Percentiles rank a stretch among this genome's conserved stretches.
Conservation (phyloP, 345 rosid genomes). For the Angophora floribunda region DNA sequence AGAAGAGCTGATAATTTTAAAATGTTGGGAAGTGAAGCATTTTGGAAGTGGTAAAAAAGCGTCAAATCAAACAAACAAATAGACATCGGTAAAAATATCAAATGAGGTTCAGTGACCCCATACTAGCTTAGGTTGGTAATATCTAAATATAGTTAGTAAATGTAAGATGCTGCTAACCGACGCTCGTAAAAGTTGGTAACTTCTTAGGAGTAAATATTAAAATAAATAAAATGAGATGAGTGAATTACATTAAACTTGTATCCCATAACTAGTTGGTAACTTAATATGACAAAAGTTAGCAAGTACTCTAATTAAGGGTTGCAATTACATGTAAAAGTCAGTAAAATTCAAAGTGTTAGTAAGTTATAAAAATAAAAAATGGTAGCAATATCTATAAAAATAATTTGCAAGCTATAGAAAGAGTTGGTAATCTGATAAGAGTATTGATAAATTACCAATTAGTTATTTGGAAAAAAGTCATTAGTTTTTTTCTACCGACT, state of each 20-base stretch:
- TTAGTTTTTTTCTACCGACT: background rate
- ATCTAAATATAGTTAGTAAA: background rate
- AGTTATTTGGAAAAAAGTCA: background rate
- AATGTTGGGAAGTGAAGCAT: background rate
- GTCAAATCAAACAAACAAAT: background rate
- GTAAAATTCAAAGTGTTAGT: background rate
- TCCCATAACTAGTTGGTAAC: background rate
- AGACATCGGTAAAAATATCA: background rate
- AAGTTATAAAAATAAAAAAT: background rate
- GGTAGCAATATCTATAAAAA: background rate
- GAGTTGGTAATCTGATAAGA: background rate
- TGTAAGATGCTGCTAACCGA: background rate
- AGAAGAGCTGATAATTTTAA: background rate
- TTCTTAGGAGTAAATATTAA: background rate
- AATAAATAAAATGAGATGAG: background rate
- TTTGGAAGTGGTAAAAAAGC: background rate
- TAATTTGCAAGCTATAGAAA: background rate
- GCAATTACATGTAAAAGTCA: background rate
- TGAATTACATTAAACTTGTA: background rate
- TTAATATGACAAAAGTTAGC: background rate
- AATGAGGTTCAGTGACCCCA: background rate
- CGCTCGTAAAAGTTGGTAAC: background rate
- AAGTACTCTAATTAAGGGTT: background rate
- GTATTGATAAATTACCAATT: background rate
- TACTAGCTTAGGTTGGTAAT: background rate